Base-by-base conservation (phyloP, 2,329 filamentous ascomycete genomes). In the Aspergillus calidoustus region DNA sequence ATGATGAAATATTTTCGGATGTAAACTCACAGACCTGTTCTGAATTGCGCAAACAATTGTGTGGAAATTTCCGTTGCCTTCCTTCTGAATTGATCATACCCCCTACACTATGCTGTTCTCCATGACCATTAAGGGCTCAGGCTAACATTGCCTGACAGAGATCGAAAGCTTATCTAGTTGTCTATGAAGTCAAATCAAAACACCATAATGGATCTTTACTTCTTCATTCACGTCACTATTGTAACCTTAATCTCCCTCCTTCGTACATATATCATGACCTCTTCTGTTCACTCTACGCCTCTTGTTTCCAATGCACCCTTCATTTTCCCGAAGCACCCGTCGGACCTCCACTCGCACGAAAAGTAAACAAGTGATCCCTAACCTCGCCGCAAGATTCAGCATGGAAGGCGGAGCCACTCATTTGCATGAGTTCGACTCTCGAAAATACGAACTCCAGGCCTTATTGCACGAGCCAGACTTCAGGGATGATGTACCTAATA, bases 41-140 rank as follows among this genome's bases (percentile, higher is more conserved):
- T 89, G 91, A 89, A 90, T 91, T 64, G 92, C 92, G 93, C 93
- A 96, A 65, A 57, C 52, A 84, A 89, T 83, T 86, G 83, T 97
- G 93, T 96, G 89, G 93, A 97, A 87, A 89, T 90, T 57, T 97
- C 93, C 93, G 93, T 97, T 97, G 93, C 93, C 93, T 97, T 97
- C 93, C 93, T 97, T 97, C 93, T 97, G 93, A 97, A 46, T 57
- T 57, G 55, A 57, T 57, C 48, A 52, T 57, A 38, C 15, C 7
- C 55, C 38, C 13, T 46, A 46, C 48, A 46, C 23, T 34, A 31
- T 34, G 48, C 19, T 57, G 23, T 23, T 51, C 44, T 48, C 22
- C 38, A 43, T 46, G 34, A 46, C 15, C n/a, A 31, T 34, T 50
- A 4, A 41, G 55, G 41, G 51, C 17, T 23, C 8, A 43, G 22